Percentiles rank a stretch among this genome's conserved stretches.
These are phyloP conservation scores for Verticillium isaacii DNA, from an alignment of 2,329 filamentous ascomycete species.

Conservation along the genomic window DNA sequence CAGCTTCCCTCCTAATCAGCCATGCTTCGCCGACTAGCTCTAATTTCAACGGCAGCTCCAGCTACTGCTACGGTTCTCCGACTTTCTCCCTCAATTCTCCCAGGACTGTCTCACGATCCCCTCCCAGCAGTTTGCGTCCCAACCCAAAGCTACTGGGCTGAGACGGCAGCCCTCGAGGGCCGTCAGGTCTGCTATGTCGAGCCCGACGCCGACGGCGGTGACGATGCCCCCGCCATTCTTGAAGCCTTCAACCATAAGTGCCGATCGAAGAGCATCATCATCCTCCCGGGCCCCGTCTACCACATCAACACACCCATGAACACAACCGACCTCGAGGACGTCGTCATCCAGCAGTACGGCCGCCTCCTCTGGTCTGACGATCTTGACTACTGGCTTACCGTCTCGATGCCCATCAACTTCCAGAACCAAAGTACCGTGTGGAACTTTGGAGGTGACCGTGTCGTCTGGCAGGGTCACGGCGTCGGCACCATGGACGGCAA, in stretches of 20 bases:
- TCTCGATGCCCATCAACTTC: conserved; percentile 46
- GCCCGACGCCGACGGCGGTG: conserved; percentile 18
- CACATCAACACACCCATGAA: conserved; percentile 29
- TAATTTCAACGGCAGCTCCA: neutral
- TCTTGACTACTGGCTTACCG: conserved; percentile 46
- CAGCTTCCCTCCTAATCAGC: neutral
- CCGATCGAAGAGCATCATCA: conserved; percentile 21
- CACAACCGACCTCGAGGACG: conserved; percentile 23
- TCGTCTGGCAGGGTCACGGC: conserved; percentile 44
- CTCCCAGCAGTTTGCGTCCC: neutral
- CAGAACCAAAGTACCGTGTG: conserved; percentile 52
- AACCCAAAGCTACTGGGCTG: conserved; percentile 1
- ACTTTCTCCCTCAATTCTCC: neutral
- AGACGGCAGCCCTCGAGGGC: conserved; percentile 32
- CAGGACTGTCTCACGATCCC: conserved; percentile 1
- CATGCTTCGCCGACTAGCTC: neutral
- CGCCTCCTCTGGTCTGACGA: conserved; percentile 35
- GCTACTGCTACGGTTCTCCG: neutral
- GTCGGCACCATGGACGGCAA: conserved; percentile 54
- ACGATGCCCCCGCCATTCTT: conserved; percentile 26
- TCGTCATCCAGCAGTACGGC: conserved; percentile 39
- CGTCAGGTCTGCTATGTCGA: conserved; percentile 23
- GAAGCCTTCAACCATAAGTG: conserved; percentile 25
- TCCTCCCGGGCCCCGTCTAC: conserved; percentile 27
- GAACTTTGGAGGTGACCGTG: conserved; percentile 47